A percentile compares a stretch with the other conserved stretches of the same genome.
These are phyloP conservation scores for Cercophora scortea DNA, from an alignment of 495 filamentous ascomycete genomes.

Conservation along the genomic window DNA sequence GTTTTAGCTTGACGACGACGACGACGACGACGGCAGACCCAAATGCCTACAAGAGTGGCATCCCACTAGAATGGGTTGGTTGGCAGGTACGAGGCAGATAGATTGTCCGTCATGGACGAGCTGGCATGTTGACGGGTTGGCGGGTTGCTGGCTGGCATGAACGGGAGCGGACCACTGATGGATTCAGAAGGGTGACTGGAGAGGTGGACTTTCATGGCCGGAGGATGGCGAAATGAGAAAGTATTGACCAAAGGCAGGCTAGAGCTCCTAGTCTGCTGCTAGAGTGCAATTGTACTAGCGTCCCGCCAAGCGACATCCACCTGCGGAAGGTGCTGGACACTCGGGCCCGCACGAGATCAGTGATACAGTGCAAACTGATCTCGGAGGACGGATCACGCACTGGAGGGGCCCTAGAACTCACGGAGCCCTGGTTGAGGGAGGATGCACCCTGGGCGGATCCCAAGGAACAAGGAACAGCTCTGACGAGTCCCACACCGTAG, in stretches of 20 bases:
- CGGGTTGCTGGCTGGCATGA: no score
- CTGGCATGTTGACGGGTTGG: no score
- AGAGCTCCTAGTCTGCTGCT: background rate
- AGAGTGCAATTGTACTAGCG: no score
- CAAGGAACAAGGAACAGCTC: conserved; percentile 10
- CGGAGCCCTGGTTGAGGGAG: conserved; percentile 8
- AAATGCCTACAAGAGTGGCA: no score
- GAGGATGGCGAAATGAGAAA: conserved; percentile 15
- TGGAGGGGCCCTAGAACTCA: background rate
- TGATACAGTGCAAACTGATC: conserved; percentile 9
- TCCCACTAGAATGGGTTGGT: no score
- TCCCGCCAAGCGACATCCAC: background rate
- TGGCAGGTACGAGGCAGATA: no score
- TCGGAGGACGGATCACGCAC: background rate
- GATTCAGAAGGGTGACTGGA: no score
- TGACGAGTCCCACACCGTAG: conserved; percentile 13
- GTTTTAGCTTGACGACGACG: background rate
- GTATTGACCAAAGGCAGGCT: conserved; percentile 4
- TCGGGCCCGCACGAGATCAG: background rate
- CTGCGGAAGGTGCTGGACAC: background rate
- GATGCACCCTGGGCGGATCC: conserved; percentile 5
- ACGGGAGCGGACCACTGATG: no score
- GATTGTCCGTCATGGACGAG: no score
- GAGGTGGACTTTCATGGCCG: background rate
- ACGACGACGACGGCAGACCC: no score